Base-by-base conservation (phyloP, 495 filamentous ascomycete species). In the Hypomontagnella submonticulosa region DNA sequence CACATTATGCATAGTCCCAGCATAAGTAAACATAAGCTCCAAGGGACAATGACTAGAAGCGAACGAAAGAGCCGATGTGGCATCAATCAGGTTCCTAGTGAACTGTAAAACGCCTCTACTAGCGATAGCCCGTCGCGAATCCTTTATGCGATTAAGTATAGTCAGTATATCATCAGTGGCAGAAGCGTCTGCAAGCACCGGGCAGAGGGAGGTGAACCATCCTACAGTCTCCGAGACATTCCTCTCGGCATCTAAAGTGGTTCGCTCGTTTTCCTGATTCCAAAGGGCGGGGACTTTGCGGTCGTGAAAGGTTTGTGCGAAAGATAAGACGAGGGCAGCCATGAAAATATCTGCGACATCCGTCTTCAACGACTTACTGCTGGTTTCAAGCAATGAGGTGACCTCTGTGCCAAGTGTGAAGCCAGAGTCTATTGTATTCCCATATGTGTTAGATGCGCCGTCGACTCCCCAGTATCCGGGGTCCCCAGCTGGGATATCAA, bases 1-100 rank as follows among this genome's bases (percentile, higher is more conserved):
- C 0, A 90, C 67, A 57, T 88, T 84, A 49, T 88, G 87, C 60
- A 87, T 78, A 13, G 86, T 80, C 0, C 88, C 89, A 10, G 88
- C 80, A 61, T 91, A 91, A 65, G 88, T 90, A 73, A 92, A 90
- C 1, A 84, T 84, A 36, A 92, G 83, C 73, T 92, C 90, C 61
- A 91, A 83, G 4, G 88, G 89, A 72, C 79, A 85, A 47, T 82
- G 76, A 2, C 83, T 83, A 38, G 79, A 75, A 18, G 69, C 57
- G 38, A 80, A 81, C 30, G 67, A 73, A 7, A 69, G 63, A 0
- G 71, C 63, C 9, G 70, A 69, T 18, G 56, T 12, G 3, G 50
- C 54, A 34, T 74, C 67, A 4, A 55, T 68, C 27, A 80, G 44
- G 36, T 82, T 76, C 3, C 76, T 64, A 11, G 74, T 76, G 27